Conservation (phyloP, 768 basidiomycete species). For the Amanita pseudoporphyria region DNA sequence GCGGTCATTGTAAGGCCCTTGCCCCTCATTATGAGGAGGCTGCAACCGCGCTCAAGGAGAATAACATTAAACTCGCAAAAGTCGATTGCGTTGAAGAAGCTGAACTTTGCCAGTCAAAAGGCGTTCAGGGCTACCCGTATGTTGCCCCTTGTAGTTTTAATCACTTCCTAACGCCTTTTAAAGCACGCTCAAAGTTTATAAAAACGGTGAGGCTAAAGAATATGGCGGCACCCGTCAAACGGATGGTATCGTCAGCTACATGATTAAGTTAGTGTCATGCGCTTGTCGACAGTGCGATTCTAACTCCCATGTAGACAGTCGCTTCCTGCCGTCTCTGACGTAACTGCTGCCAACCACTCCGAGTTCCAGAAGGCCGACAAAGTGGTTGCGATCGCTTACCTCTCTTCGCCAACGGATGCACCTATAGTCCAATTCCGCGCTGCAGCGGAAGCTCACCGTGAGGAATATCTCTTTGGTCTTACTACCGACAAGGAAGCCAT, state of each 20-base stretch:
- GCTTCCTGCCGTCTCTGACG: slow-evolving; percentile 82
- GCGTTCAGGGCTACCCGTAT: slow-evolving; percentile 91
- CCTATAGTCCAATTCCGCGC: slow-evolving; percentile 68
- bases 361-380: slow-evolving; percentile 88
- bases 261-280: slow-evolving; percentile 68
- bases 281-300: slow-evolving; percentile 2
- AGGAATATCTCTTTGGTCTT: slow-evolving; percentile 89
- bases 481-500: slow-evolving; percentile 62
- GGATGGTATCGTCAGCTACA: slow-evolving; percentile 93
- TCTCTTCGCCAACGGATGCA: slow-evolving; percentile 59
- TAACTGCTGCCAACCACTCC: slow-evolving; percentile 65
- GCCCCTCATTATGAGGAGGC: slow-evolving; percentile 94
- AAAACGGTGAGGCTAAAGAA: slow-evolving; percentile 67
- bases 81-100: slow-evolving; percentile 95
- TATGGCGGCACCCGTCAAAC: slow-evolving; percentile 88
- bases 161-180: neutral
- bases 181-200: slow-evolving; percentile 85
- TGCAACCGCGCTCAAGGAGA: slow-evolving; percentile 85
- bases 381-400: slow-evolving; percentile 82
- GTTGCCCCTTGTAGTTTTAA: slow-evolving; percentile 18
- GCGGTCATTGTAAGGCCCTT: slow-evolving; percentile 93
- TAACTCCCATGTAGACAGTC: slow-evolving; percentile 50
- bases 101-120: slow-evolving; percentile 83
- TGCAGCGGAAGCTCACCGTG: slow-evolving; percentile 80
- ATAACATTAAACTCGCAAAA: slow-evolving; percentile 85